Evolutionary conservation across 768 basidiomycete species (phyloP), one percentile per base, ranked within the genome.

Genomic region (Macrolepiota fuliginosa): DNA sequence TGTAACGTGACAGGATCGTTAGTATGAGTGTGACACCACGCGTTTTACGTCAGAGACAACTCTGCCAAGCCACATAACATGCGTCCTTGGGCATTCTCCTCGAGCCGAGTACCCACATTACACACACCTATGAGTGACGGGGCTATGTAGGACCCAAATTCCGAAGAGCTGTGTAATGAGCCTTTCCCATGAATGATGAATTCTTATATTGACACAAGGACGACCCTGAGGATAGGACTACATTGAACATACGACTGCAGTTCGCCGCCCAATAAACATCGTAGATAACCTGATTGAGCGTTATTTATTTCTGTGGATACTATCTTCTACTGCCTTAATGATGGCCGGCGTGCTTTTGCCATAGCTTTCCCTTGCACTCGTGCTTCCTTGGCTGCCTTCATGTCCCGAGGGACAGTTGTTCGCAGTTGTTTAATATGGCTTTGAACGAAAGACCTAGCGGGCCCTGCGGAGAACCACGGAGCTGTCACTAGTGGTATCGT

Each of bases 381-480:
- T 55, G 75, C 69, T 59, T 84, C 81, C 68, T 89, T 92, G 35
- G 86, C 85, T 35, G 75, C 79, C 68, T 82, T 90, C 83, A 92
- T 90, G 67, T 94, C 90, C 67, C 83, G 87, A 1, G 93, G 93
- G 3, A 87, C 84, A 29, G 87, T 85, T 2, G 94, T 95, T 17
- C 82, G 81, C 22, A 94, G 70, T 65, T 93, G 91, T 68, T 94
- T 96, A 65, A 94, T 80, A 68, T 92, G 89, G 0, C 92, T 92
- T 2, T 89, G 86, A 45, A 90, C 73, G 25, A 88, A 76, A 17
- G 72, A 60, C 15, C 62, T 68, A 40, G 58, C 61, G 13, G 69
- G 47, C 19, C 67, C 57, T n/a, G 71, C 49, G 3, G 78, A 72
- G 46, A 83, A 70, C 93, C 93, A 96, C 5, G 86, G 76, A 0